A percentile compares a stretch with the other conserved stretches of the same genome.
phyloP scores from a whole-genome alignment of 2,329 filamentous ascomycete genomes.

The Geosmithia morbida region DNA sequence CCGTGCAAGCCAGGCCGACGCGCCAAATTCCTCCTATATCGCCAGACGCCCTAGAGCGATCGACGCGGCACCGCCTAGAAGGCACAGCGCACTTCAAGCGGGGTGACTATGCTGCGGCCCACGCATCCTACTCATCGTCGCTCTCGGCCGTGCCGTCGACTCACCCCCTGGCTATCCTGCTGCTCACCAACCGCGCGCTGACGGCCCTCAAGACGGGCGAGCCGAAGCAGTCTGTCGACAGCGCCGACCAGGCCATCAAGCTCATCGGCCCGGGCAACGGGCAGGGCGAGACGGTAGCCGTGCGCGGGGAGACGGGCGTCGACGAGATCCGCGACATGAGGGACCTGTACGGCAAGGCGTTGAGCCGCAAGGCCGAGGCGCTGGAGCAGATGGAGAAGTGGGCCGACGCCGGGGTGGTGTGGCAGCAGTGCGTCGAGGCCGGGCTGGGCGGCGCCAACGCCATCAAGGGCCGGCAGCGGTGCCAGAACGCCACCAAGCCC shows the following conservation, averaged over 20 bases:
- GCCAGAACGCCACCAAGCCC: slow-evolving; percentile 70
- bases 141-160: slow-evolving; percentile 57
- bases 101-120: slow-evolving; percentile 80
- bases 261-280: slow-evolving; percentile 72
- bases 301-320: slow-evolving; percentile 40
- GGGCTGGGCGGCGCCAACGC: slow-evolving; percentile 77
- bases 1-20: slow-evolving; percentile 25
- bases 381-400: slow-evolving; percentile 93
- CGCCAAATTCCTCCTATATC: slow-evolving; percentile 55
- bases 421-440: slow-evolving; percentile 70
- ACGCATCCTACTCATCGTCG: slow-evolving; percentile 67
- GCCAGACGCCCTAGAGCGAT: slow-evolving; percentile 54
- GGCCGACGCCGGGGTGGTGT: slow-evolving; percentile 66
- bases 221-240: slow-evolving; percentile 70
- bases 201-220: slow-evolving; percentile 87
- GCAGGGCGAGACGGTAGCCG: slow-evolving; percentile 63
- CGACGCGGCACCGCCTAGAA: slow-evolving; percentile 61
- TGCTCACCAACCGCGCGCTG: slow-evolving; percentile 81
- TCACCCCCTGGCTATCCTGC: slow-evolving; percentile 77
- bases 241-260: slow-evolving; percentile 67
- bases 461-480: slow-evolving; percentile 74
- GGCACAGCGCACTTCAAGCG: slow-evolving; percentile 87
- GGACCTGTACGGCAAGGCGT: slow-evolving; percentile 83
- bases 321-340: slow-evolving; percentile 70
- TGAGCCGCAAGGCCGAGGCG: slow-evolving; percentile 90